phyloP scores from a whole-genome alignment of 768 basidiomycete genomes.

The Tulasnella sp. region DNA sequence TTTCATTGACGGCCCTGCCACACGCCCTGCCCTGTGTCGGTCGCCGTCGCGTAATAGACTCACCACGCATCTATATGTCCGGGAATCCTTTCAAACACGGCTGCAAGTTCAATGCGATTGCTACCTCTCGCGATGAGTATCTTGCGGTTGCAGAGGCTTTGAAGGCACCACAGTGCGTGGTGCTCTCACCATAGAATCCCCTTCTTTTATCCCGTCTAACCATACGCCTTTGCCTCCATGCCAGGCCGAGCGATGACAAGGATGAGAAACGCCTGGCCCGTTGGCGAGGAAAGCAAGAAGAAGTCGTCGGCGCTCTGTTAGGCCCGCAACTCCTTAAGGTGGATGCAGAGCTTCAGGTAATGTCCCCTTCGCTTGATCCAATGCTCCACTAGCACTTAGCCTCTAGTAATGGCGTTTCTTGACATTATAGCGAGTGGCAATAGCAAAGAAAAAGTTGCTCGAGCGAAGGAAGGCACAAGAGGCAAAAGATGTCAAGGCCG shows the following conservation, averaged over 20 bases:
- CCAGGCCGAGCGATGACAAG: slow-evolving; percentile 33
- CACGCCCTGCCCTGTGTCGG: background rate
- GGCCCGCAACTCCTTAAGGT: slow-evolving; percentile 45
- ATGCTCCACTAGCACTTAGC: background rate
- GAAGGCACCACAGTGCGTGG: slow-evolving; percentile 31
- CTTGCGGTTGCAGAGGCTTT: slow-evolving; percentile 49
- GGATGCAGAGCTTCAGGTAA: slow-evolving; percentile 60
- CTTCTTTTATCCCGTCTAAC: background rate
- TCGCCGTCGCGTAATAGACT: slow-evolving; percentile 41
- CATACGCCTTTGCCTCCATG: background rate
- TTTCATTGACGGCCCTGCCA: slow-evolving; percentile 9
- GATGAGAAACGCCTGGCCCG: slow-evolving; percentile 41
- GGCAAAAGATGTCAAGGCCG: slow-evolving; percentile 28
- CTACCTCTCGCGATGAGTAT: slow-evolving; percentile 68
- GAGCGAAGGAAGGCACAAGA: slow-evolving; percentile 8
- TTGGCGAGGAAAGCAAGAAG: slow-evolving; percentile 48
- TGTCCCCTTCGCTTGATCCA: slow-evolving; percentile 27
- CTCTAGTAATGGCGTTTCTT: background rate
- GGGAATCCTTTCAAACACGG: slow-evolving; percentile 87
- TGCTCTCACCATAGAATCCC: background rate
- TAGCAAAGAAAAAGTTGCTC: slow-evolving; percentile 37
- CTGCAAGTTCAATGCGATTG: slow-evolving; percentile 60
- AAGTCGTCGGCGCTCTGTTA: slow-evolving; percentile 53
- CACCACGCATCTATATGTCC: slow-evolving; percentile 71
- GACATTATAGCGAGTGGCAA: slow-evolving; percentile 53